Conservation (phyloP, 1,284 basidiomycete genomes). For the Heterobasidion annosum region DNA sequence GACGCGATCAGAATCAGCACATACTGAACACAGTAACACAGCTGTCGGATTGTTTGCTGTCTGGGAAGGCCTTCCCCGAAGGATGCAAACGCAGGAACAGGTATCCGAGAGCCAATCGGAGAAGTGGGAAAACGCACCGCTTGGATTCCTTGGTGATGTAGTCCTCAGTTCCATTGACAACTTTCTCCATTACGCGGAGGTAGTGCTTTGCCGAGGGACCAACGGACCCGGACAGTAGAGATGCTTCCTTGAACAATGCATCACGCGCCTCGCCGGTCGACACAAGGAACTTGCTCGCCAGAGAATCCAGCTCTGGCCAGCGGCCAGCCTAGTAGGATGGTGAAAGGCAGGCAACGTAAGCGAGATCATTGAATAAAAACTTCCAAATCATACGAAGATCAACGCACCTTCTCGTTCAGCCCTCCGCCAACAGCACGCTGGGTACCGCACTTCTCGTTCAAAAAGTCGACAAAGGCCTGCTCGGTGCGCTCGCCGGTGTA, state of each 20-base stretch:
- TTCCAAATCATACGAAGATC: not conserved
- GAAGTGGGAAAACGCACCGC: slow-evolving; percentile 42
- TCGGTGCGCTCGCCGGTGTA: slow-evolving; percentile 69
- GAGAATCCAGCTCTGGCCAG: slow-evolving; percentile 65
- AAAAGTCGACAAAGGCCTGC: slow-evolving; percentile 59
- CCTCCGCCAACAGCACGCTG: slow-evolving; percentile 76
- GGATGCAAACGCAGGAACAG: not conserved
- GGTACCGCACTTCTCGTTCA: slow-evolving; percentile 88
- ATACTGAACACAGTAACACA: no score
- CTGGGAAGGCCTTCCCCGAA: not conserved
- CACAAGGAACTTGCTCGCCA: slow-evolving; percentile 74
- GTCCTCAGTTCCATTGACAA: slow-evolving; percentile 59
- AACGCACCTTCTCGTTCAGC: slow-evolving; percentile 59
- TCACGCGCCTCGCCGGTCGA: slow-evolving; percentile 48
- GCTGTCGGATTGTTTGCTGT: no score
- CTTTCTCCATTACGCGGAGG: slow-evolving; percentile 86
- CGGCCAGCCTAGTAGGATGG: slow-evolving; percentile 60
- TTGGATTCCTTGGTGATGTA: slow-evolving; percentile 85
- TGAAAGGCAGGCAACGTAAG: no score
- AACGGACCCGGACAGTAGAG: slow-evolving; percentile 31
- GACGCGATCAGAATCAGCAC: not conserved
- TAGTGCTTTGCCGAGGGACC: slow-evolving; percentile 72
- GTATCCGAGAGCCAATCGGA: not conserved
- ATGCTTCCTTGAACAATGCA: slow-evolving; percentile 58
- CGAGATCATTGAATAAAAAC: not conserved